Base-by-base conservation (phyloP, 768 basidiomycete species). In the Rhodotorula toruloides region DNA sequence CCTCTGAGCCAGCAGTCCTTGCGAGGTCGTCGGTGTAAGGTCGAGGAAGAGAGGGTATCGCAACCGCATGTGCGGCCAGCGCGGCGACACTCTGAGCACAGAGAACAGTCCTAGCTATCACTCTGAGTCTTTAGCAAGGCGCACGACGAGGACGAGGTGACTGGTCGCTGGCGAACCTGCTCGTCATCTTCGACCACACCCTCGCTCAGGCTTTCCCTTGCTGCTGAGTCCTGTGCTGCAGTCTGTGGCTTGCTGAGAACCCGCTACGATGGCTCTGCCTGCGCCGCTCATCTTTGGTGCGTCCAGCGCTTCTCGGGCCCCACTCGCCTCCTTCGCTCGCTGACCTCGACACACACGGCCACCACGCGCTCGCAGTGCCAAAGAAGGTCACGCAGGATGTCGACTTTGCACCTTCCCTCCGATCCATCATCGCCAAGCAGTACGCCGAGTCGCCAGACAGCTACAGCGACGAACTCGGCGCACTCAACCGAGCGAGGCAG, bases 321-420 rank as follows among this genome's bases (percentile, higher is more conserved):
- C 14, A 7, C 58, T 43, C 55, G 21, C 10, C 37, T 27, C 32
- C 47, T 21, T 4, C 22, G 4, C 25, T 16, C 52, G 42, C 66
- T 43, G 47, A 61, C 32, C 74, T 61, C 73, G 19, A 70, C 63
- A 66, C 66, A 60, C 42, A 77, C 76, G 87, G 90, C 83, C 87
- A 94, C 1, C 50, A 13, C 50, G 16, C 1, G 12, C 50, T 2
- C 68, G 84, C 90, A 19, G 90, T 97, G 44, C 93, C 94, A 0
- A 87, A 83, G 81, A 99, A 99, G 82, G 81, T 84, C n/a, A 96
- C 96, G 0, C 87, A 91, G 22, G 94, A 98, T 72, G 92, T 94
- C 34, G 96, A 99, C 80, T 97, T 93, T 89, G 88, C 92, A 3
- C 83, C 84, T 0, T 89, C 91, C 4, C 89, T 98, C 68, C 85